Evolutionary conservation across 768 basidiomycete genomes (phyloP).

Genomic region (Leucosporidium creatinivorum): DNA sequence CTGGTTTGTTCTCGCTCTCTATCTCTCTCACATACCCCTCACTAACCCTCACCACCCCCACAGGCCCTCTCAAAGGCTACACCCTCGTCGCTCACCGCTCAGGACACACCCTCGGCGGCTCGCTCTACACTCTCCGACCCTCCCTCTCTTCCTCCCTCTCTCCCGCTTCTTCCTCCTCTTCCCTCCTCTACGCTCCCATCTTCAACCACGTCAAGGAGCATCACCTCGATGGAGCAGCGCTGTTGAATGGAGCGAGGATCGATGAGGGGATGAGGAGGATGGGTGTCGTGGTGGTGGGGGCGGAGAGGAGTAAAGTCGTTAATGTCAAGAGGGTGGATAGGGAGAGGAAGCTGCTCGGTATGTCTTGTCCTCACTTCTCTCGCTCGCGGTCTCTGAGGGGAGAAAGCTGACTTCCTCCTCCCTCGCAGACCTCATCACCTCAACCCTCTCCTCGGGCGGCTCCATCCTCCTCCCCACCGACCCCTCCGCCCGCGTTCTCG

Average conservation of each 20-base stretch:
- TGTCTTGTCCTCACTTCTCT: constrained; percentile 3
- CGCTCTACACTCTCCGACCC: constrained; percentile 98
- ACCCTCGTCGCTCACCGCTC: constrained; percentile 93
- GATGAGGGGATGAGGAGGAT: constrained; percentile 82
- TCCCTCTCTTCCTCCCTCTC: constrained; percentile 59
- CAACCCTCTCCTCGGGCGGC: constrained; percentile 65
- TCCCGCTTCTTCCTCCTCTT: constrained; percentile 49
- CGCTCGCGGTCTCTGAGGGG: neutral
- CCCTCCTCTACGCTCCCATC: constrained; percentile 87
- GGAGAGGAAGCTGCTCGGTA: constrained; percentile 76
- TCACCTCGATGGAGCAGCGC: constrained; percentile 87
- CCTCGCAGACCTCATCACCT: constrained; percentile 69
- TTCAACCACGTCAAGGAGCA: constrained; percentile 95
- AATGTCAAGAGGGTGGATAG: constrained; percentile 84
- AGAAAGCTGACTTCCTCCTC: neutral
- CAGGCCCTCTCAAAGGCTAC: constrained; percentile 18
- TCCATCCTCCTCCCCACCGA: constrained; percentile 78
- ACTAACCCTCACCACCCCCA: neutral
- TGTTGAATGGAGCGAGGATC: constrained; percentile 46
- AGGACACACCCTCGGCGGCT: constrained; percentile 90
- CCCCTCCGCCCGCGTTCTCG: constrained; percentile 85
- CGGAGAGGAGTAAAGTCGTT: constrained; percentile 70
- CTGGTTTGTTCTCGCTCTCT: constrained; percentile 54
- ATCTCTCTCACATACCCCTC: constrained; percentile 32
- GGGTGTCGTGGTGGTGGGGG: constrained; percentile 89